Evolutionary conservation across 805 yeast species (phyloP).

Genomic region (Wickerhamomyces mucosus): DNA sequence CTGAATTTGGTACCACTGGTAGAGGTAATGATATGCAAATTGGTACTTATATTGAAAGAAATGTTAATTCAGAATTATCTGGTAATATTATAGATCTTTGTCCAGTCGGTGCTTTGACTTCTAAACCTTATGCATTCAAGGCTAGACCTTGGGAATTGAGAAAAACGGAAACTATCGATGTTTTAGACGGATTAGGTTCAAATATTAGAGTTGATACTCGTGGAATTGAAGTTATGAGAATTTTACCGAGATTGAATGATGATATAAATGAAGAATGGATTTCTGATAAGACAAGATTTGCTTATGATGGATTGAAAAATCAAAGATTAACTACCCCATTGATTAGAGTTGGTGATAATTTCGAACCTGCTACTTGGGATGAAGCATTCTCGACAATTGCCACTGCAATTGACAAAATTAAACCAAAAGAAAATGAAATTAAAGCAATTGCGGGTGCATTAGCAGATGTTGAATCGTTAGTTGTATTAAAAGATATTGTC

Average conservation of each 20-base stretch:
- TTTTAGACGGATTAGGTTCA: constrained; percentile 75
- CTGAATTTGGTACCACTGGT: constrained; percentile 82
- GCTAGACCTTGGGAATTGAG: constrained; percentile 93
- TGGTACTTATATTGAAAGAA: constrained; percentile 81
- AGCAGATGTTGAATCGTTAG: constrained; percentile 74
- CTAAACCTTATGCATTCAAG: constrained; percentile 85
- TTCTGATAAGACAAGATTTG: constrained; percentile 78
- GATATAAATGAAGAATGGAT: constrained; percentile 90
- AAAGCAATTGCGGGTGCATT: constrained; percentile 79
- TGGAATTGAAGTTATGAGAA: constrained; percentile 82
- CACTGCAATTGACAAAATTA: constrained; percentile 42
- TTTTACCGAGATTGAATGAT: constrained; percentile 77
- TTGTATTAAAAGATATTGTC: constrained; percentile 69
- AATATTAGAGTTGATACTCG: constrained; percentile 78
- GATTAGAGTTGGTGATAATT: constrained; percentile 57
- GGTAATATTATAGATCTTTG: constrained; percentile 84
- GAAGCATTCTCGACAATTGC: constrained; percentile 69
- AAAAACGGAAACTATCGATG: constrained; percentile 81
- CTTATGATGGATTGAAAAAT: constrained; percentile 77
- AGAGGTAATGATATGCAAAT: constrained; percentile 91
- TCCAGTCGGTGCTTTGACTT: constrained; percentile 88
- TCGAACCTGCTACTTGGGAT: constrained; percentile 78
- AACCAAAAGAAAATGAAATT: constrained; percentile 60
- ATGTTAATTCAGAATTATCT: constrained; percentile 74
- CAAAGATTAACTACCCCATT: constrained; percentile 80